phyloP scores from a whole-genome alignment of 805 yeast species.

The Hanseniaspora clermontiae region DNA sequence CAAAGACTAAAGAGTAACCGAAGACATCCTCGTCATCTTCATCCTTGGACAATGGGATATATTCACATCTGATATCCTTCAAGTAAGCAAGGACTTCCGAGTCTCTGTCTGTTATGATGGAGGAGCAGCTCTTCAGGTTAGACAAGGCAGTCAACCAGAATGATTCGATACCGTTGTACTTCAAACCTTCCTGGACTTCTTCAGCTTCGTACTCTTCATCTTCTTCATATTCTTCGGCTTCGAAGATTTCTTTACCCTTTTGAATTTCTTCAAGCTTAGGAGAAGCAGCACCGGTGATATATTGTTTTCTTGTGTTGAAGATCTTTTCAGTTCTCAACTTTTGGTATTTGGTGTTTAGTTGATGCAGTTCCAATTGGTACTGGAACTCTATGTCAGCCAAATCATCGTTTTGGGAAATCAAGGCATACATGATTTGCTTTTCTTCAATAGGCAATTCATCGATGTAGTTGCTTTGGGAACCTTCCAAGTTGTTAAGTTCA shows the following conservation, averaged over 20 bases:
- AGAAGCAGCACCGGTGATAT: conserved; percentile 59
- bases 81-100: conserved; percentile 64
- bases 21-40: conserved; percentile 34
- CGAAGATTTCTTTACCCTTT: conserved; percentile 54
- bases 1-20: conserved; percentile 70
- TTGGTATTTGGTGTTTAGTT: conserved; percentile 69
- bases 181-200: conserved; percentile 34
- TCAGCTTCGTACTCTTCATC: conserved; percentile 30
- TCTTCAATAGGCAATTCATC: conserved; percentile 60
- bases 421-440: conserved; percentile 63
- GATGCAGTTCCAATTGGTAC: conserved; percentile 78
- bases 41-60: conserved; percentile 35
- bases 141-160: conserved; percentile 95
- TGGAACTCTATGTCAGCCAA: conserved; percentile 79
- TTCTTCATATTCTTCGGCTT: conserved; percentile 33
- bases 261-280: conserved; percentile 70
- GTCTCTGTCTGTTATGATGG: conserved; percentile 81
- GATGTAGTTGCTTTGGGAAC: conserved; percentile 77
- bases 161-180: conserved; percentile 67
- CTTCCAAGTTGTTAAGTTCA: conserved; percentile 70
- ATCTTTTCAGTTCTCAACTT: conserved; percentile 56
- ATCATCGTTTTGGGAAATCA: conserved; percentile 67
- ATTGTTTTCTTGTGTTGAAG: conserved; percentile 56
- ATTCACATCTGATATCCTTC: conserved; percentile 61
- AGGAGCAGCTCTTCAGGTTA: conserved; percentile 68